Evolutionary conservation across 169 alveolate species (phyloP).

Genomic region (Eimeria praecox): DNA sequence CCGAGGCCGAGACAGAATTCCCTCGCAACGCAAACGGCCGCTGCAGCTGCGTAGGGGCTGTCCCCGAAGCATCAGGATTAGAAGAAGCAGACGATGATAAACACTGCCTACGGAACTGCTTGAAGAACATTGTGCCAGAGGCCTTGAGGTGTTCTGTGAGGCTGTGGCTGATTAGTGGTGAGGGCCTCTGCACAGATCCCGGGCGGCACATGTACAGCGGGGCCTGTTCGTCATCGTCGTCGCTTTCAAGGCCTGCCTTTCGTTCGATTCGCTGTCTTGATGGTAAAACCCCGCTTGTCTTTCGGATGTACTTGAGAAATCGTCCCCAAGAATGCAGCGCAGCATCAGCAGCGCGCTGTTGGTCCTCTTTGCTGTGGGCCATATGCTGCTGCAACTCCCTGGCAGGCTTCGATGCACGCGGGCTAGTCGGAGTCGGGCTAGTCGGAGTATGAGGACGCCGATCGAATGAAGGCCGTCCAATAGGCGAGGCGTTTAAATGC

Average conservation of each 20-base stretch:
- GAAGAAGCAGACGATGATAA: not conserved
- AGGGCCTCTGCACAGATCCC: slow-evolving; percentile 73
- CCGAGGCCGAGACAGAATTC: not conserved
- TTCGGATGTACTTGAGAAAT: slow-evolving; percentile 39
- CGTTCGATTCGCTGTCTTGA: slow-evolving; percentile 39
- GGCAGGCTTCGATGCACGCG: not conserved
- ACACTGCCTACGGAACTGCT: slow-evolving; percentile 44
- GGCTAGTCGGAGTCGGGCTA: not conserved
- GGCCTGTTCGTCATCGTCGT: slow-evolving; percentile 70
- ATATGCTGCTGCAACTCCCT: not conserved
- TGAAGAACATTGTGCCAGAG: slow-evolving; percentile 56
- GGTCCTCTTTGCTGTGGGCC: too few relatives aligned
- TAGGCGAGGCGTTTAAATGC: not conserved
- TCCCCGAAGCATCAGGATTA: not conserved
- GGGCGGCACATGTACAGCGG: slow-evolving; percentile 76
- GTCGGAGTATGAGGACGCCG: not conserved
- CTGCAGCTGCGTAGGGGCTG: slow-evolving; percentile 5
- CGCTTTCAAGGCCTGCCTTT: slow-evolving; percentile 60
- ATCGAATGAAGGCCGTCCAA: not conserved
- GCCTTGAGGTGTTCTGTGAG: slow-evolving; percentile 71
- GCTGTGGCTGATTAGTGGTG: slow-evolving; percentile 68
- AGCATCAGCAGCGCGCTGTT: not conserved
- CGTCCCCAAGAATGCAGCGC: slow-evolving; percentile 62
- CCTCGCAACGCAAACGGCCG: not conserved
- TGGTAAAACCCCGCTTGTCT: slow-evolving; percentile 17